A percentile compares a stretch with the other conserved stretches of the same genome.
Evolutionary conservation across 2,329 filamentous ascomycete species (phyloP).

Genomic region (Trichothecium sympodiale): DNA sequence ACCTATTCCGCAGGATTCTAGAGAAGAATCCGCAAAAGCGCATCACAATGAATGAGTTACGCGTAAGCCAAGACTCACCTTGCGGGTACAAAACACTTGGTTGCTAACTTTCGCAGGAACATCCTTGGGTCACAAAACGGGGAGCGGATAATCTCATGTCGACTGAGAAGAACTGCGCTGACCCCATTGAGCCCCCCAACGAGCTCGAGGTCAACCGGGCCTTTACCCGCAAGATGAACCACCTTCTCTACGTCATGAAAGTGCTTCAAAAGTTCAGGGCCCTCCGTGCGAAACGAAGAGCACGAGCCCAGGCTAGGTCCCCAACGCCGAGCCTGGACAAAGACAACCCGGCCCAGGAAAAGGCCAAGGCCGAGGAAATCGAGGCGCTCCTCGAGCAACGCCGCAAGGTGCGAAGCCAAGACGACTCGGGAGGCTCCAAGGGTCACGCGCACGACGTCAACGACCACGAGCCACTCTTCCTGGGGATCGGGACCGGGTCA

Average conservation of each 20-base stretch:
- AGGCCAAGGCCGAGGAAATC: conserved; percentile 34
- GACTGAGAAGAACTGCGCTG: conserved; percentile 73
- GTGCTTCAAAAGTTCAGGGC: conserved; percentile 83
- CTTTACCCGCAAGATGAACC: conserved; percentile 81
- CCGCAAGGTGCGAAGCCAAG: conserved; percentile 24
- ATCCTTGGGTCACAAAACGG: conserved; percentile 82
- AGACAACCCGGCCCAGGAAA: conserved; percentile 15
- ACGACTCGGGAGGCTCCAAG: conserved; percentile 22
- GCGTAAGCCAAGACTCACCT: conserved; percentile 44
- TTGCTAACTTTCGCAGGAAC: conserved; percentile 46
- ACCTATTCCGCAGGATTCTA: conserved; percentile 63
- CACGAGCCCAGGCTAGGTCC: conserved; percentile 1
- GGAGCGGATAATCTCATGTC: conserved; percentile 71
- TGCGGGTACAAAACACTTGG: background rate
- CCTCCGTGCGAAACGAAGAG: conserved; percentile 36
- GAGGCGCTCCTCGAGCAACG: conserved; percentile 36
- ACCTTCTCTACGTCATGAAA: conserved; percentile 81
- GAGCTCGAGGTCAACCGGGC: conserved; percentile 84
- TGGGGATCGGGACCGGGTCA: conserved; percentile 65
- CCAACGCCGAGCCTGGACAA: conserved; percentile 3
- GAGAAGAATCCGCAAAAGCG: conserved; percentile 78
- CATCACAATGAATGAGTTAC: conserved; percentile 71
- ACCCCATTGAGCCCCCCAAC: conserved; percentile 72
- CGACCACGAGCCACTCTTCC: conserved; percentile 51
- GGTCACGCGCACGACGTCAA: conserved; percentile 46